Percentiles rank a stretch among this genome's conserved stretches.
phyloP scores from a whole-genome alignment of 108 stramenopile genomes.

The Pseudonitzschia delicatissima region DNA sequence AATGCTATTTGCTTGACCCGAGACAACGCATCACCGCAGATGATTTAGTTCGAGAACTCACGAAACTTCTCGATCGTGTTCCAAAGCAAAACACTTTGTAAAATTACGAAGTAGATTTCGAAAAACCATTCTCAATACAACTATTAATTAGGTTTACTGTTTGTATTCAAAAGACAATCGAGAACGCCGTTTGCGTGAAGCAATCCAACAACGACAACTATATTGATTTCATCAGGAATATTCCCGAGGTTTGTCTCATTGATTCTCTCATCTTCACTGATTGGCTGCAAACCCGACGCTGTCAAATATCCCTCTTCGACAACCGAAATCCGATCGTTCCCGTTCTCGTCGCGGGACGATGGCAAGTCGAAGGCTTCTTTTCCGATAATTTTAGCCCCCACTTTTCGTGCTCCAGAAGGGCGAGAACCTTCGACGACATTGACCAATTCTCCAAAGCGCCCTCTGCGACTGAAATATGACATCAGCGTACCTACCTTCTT shows the following conservation, averaged over 20 bases:
- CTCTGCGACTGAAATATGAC: constrained; percentile 47
- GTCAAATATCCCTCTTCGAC: constrained; percentile 46
- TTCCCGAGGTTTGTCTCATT: background rate
- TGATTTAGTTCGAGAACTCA: constrained; percentile 1
- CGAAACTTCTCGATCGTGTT: constrained; percentile 1
- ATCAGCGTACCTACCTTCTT: constrained; percentile 51
- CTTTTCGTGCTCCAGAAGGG: constrained; percentile 48
- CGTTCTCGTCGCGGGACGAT: background rate
- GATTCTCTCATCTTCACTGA: background rate
- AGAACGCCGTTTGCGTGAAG: constrained; percentile 54
- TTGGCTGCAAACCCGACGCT: constrained; percentile 12
- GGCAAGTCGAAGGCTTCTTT: constrained; percentile 31
- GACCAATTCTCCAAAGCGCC: constrained; percentile 32
- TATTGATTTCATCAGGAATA: constrained; percentile 17
- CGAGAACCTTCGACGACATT: constrained; percentile 43
- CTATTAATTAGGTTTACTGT: too few species aligned
- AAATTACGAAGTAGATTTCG: too few species aligned
- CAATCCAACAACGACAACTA: constrained; percentile 52
- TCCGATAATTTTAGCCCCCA: constrained; percentile 37
- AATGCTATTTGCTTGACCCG: constrained; percentile 9
- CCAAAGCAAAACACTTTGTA: background rate
- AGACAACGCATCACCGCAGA: constrained; percentile 5
- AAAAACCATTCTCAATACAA: too few species aligned
- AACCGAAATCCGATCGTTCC: constrained; percentile 30
- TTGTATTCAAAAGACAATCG: constrained; percentile 14